These are phyloP conservation scores for Pichia thaimueangensis DNA, from an alignment of 805 yeast genomes.

Conservation along the genomic window DNA sequence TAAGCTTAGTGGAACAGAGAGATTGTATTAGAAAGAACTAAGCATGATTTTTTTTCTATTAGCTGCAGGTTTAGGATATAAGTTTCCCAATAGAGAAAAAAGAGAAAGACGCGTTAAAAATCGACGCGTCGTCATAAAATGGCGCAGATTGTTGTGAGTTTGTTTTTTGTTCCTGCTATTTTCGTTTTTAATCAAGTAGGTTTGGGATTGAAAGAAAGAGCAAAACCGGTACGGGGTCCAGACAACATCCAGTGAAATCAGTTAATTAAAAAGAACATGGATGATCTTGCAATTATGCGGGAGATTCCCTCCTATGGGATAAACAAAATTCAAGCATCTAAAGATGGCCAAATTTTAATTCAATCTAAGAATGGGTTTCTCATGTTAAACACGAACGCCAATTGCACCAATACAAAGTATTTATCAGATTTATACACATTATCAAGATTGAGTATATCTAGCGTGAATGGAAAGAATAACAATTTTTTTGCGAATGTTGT, in stretches of 20 bases:
- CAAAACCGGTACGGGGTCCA: too few species aligned
- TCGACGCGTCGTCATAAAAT: too few species aligned
- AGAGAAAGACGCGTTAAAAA: too few species aligned
- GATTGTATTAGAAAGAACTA: too few species aligned
- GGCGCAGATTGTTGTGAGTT: neutral
- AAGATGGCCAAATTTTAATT: conserved; percentile 15
- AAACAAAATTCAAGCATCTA: conserved; percentile 9
- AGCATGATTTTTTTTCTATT: too few species aligned
- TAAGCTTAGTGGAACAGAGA: too few species aligned
- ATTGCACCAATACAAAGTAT: neutral
- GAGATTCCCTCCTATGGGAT: conserved; percentile 5
- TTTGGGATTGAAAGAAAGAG: too few species aligned
- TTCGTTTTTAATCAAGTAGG: too few species aligned
- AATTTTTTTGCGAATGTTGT: conserved; percentile 11
- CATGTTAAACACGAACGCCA: conserved; percentile 7
- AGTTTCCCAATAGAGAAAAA: too few species aligned
- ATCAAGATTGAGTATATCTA: conserved; percentile 9
- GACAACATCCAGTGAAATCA: too few species aligned
- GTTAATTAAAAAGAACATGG: conserved; percentile 3
- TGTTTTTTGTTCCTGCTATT: too few species aligned
- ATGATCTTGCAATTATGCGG: conserved; percentile 9
- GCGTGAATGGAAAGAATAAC: conserved; percentile 6
- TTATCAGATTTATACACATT: conserved; percentile 11
- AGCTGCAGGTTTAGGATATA: too few species aligned
- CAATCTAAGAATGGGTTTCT: conserved; percentile 12